Evolutionary conservation across 2,329 filamentous ascomycete genomes (phyloP).

Genomic region (Stromatinia cepivora): DNA sequence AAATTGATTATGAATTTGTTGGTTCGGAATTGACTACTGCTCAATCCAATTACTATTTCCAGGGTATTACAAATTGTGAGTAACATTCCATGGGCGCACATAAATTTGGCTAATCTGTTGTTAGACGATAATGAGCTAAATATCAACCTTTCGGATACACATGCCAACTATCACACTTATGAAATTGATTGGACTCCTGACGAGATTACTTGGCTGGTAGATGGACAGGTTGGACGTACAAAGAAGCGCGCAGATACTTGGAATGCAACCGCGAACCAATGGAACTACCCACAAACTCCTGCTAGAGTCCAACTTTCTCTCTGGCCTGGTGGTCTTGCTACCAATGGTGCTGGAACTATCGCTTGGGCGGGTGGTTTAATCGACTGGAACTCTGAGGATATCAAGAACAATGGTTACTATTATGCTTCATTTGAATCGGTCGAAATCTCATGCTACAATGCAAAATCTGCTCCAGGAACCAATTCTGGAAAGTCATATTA

Average conservation of each 20-base stretch:
- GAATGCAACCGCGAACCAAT: slow-evolving; percentile 80
- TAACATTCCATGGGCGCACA: neutral
- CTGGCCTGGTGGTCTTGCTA: slow-evolving; percentile 84
- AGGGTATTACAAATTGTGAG: slow-evolving; percentile 89
- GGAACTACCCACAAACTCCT: slow-evolving; percentile 87
- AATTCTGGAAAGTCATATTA: slow-evolving; percentile 73
- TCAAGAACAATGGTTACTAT: slow-evolving; percentile 84
- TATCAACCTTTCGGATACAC: slow-evolving; percentile 69
- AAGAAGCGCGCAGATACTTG: slow-evolving; percentile 78
- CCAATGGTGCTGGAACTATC: slow-evolving; percentile 81
- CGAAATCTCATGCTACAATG: slow-evolving; percentile 81
- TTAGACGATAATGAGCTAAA: slow-evolving; percentile 75
- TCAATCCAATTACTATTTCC: slow-evolving; percentile 97
- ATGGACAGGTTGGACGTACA: slow-evolving; percentile 74
- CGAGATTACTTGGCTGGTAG: slow-evolving; percentile 79
- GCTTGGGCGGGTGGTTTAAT: slow-evolving; percentile 90
- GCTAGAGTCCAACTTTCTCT: slow-evolving; percentile 89
- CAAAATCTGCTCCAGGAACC: slow-evolving; percentile 59
- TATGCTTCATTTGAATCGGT: slow-evolving; percentile 78
- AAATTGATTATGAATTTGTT: slow-evolving; percentile 96
- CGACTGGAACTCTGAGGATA: slow-evolving; percentile 80
- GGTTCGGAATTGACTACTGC: slow-evolving; percentile 74
- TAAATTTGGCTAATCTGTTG: slow-evolving; percentile 34
- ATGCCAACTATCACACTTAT: slow-evolving; percentile 80
- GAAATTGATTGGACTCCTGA: slow-evolving; percentile 93